Evolutionary conservation across 2,329 filamentous ascomycete genomes (phyloP).

Genomic region (Aspergillus intermedius): DNA sequence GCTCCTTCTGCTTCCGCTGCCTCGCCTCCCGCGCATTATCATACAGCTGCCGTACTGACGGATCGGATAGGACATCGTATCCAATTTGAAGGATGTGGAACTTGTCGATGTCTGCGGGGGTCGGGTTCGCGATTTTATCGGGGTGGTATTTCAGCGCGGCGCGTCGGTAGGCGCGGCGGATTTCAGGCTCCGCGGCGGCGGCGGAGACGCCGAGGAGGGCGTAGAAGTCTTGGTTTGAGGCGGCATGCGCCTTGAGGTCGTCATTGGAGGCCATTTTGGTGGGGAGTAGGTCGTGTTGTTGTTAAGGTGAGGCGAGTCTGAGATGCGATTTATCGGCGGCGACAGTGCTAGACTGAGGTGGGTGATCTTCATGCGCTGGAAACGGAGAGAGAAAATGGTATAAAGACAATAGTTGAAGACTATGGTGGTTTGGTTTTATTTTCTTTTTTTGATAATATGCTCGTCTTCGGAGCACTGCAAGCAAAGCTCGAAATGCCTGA

Average conservation of each 20-base stretch:
- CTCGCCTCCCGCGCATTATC: slow-evolving; percentile 68
- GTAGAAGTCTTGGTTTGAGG: slow-evolving; percentile 67
- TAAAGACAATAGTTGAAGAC: no score
- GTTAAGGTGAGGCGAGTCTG: not conserved
- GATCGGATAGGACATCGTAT: slow-evolving; percentile 72
- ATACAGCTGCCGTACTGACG: slow-evolving; percentile 66
- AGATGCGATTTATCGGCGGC: not conserved
- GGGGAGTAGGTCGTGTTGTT: not conserved
- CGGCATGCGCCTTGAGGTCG: slow-evolving; percentile 52
- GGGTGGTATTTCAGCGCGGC: slow-evolving; percentile 87
- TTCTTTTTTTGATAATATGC: no score
- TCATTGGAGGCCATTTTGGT: slow-evolving; percentile 23
- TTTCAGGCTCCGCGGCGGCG: slow-evolving; percentile 61
- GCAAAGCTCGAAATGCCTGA: no score
- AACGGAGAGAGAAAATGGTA: no score
- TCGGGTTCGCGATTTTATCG: slow-evolving; percentile 73
- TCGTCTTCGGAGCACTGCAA: no score
- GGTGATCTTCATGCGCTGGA: no score
- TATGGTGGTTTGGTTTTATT: no score
- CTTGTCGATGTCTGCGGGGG: slow-evolving; percentile 62
- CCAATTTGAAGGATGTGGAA: slow-evolving; percentile 83
- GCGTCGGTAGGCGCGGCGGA: slow-evolving; percentile 77
- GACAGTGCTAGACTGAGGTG: no score
- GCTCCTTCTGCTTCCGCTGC: slow-evolving; percentile 62
- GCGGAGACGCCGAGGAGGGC: slow-evolving; percentile 63